phyloP scores from a whole-genome alignment of 768 basidiomycete species.

The Suillus spraguei region DNA sequence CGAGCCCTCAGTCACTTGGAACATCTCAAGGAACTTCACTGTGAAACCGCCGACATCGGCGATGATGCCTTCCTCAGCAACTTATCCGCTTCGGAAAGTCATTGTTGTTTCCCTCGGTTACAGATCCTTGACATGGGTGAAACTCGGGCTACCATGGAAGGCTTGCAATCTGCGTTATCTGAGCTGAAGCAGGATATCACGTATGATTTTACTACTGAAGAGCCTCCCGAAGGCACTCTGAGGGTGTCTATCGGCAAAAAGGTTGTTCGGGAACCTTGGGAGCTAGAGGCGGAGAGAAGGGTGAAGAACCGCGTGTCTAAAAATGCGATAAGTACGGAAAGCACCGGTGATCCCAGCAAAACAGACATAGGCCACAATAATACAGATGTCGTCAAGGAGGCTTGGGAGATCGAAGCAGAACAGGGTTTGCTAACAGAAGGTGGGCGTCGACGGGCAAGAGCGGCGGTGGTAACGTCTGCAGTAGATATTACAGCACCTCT shows the following conservation, averaged over 20 bases:
- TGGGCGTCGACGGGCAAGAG: constrained; percentile 64
- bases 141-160: constrained; percentile 56
- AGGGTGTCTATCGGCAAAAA: constrained; percentile 70
- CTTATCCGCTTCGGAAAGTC: constrained; percentile 19
- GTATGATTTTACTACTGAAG: constrained; percentile 56
- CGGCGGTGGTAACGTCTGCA: constrained; percentile 43
- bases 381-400: constrained; percentile 54
- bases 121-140: constrained; percentile 66
- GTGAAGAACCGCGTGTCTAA: constrained; percentile 42
- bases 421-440: constrained; percentile 77
- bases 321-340: constrained; percentile 25
- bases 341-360: constrained; percentile 1
- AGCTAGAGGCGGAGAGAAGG: constrained; percentile 68
- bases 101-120: constrained; percentile 55
- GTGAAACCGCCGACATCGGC: constrained; percentile 59
- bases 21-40: constrained; percentile 57
- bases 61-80: constrained; percentile 56
- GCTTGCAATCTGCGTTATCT: constrained; percentile 47
- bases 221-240: constrained; percentile 52
- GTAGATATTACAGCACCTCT: constrained; percentile 12
- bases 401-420: constrained; percentile 83
- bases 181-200: constrained; percentile 51
- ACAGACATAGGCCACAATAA: constrained; percentile 12
- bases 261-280: constrained; percentile 76
- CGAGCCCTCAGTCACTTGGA: constrained; percentile 47